Base-by-base conservation (phyloP, 805 yeast species). In the Candida sakaeoensis region DNA sequence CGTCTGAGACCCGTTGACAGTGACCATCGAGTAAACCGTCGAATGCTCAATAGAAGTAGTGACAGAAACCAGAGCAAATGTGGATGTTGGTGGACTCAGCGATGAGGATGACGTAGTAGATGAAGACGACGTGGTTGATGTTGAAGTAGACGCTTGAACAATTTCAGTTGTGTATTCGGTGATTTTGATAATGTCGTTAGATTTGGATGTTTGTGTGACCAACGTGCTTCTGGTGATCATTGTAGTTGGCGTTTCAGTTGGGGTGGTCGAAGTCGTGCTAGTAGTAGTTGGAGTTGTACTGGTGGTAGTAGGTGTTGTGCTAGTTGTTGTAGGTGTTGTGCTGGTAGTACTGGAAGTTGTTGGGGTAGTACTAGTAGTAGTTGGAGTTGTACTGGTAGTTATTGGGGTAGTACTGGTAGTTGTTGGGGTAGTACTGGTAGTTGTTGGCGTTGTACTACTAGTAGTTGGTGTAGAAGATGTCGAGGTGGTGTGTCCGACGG, bases 1-100 rank as follows among this genome's bases (percentile, higher is more conserved):
- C n/a, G 54, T 46, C 15, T 55, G 57, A 2, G 58, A 45, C 1
- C 68, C 68, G 7, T 65, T 54, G 17, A 61, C 58, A 3, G 71
- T 65, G 36, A 48, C 54, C 19, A 60, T 43, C 2, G 70, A 65
- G 18, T 55, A 51, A 4, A 66, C 47, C 6, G 65, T 52, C 1
- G 70, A 63, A 9, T 62, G 61, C 3, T 50, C 39, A 8, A 62
- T 51, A 4, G 31, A 19, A n/a, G 37, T 31, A 3, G 37, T 28
- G 7, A 57, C 37, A 7, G 58, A 48, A 10, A 43, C 46, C 6
- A 59, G 43, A 5, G 28, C 22, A n/a, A 46, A 19, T 2, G 49
- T 21, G 13, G 50, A 24, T 8, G 48, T n/a, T n/a, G n/a, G n/a
- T n/a, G n/a, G n/a, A n/a, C n/a, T n/a, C n/a, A n/a, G 40, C 7